A percentile compares a stretch with the other conserved stretches of the same genome.
These are phyloP conservation scores for Sungouiozyma ichnusensis DNA, from an alignment of 805 yeast species.

Conservation along the genomic window DNA sequence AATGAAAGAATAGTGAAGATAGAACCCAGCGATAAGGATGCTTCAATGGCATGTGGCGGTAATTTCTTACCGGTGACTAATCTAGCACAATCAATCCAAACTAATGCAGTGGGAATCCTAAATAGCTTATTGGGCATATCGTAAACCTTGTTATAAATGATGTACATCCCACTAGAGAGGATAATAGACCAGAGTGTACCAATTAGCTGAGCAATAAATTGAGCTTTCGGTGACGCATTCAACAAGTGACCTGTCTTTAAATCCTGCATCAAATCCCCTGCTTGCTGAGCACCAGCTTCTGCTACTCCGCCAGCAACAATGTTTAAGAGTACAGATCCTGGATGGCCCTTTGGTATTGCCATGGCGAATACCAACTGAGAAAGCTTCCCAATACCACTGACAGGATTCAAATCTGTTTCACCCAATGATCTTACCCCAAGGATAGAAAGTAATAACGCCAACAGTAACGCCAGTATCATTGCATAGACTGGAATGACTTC, in stretches of 20 bases:
- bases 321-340: conserved; percentile 75
- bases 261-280: conserved; percentile 97
- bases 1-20: conserved; percentile 62
- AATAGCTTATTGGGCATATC: conserved; percentile 74
- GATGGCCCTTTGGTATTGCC: conserved; percentile 60
- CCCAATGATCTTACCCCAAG: conserved; percentile 91
- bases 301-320: conserved; percentile 94
- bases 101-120: conserved; percentile 88
- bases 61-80: conserved; percentile 84
- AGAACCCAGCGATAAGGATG: conserved; percentile 51
- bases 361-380: conserved; percentile 84
- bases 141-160: conserved; percentile 70
- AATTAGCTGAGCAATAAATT: conserved; percentile 78
- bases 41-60: conserved; percentile 64
- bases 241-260: conserved; percentile 85
- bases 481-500: conserved; percentile 61
- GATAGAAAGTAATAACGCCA: conserved; percentile 73
- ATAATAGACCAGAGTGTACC: conserved; percentile 82
- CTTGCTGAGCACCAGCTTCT: conserved; percentile 98
- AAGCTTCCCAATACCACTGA: conserved; percentile 89
- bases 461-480: conserved; percentile 50
- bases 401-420: conserved; percentile 94
- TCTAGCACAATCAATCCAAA: conserved; percentile 95
- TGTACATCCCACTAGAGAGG: conserved; percentile 72
- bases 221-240: conserved; percentile 89